phyloP scores from a whole-genome alignment of 805 yeast genomes.

The Priceomyces medius region DNA sequence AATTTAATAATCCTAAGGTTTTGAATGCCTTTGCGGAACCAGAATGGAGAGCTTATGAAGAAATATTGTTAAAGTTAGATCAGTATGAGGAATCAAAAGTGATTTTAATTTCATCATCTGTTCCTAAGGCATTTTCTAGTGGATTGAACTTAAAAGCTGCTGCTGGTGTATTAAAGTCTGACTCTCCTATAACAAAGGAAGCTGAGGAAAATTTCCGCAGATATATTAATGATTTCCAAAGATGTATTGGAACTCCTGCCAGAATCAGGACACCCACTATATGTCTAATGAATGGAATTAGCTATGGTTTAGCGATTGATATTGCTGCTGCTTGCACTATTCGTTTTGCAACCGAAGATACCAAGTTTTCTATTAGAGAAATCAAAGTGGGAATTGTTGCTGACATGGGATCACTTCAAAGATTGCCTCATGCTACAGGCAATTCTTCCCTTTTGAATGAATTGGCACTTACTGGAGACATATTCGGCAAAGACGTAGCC shows the following conservation, averaged over 20 bases:
- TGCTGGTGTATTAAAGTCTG: constrained; percentile 7
- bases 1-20: constrained; percentile 58
- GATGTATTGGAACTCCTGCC: constrained; percentile 48
- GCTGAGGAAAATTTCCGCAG: constrained; percentile 25
- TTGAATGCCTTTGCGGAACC: constrained; percentile 57
- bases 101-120: constrained; percentile 54
- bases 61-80: constrained; percentile 47
- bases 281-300: constrained; percentile 61
- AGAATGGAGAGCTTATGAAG: constrained; percentile 58
- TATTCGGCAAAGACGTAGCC: constrained; percentile 57
- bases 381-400: constrained; percentile 74
- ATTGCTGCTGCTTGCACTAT: constrained; percentile 58
- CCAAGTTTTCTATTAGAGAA: constrained; percentile 61
- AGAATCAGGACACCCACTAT: constrained; percentile 60
- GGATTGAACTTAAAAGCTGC: constrained; percentile 60
- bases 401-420: constrained; percentile 74
- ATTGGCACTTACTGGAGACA: constrained; percentile 59
- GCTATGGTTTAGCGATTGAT: constrained; percentile 69
- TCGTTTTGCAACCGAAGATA: constrained; percentile 54
- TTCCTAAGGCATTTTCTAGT: constrained; percentile 56
- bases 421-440: constrained; percentile 54
- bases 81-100: constrained; percentile 45
- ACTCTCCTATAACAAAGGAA: constrained; percentile 8
- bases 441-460: constrained; percentile 60
- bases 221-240: constrained; percentile 58